Evolutionary conservation across 148 eudicot species (phyloP).

Genomic region (Mesembryanthemum crystallinum): DNA sequence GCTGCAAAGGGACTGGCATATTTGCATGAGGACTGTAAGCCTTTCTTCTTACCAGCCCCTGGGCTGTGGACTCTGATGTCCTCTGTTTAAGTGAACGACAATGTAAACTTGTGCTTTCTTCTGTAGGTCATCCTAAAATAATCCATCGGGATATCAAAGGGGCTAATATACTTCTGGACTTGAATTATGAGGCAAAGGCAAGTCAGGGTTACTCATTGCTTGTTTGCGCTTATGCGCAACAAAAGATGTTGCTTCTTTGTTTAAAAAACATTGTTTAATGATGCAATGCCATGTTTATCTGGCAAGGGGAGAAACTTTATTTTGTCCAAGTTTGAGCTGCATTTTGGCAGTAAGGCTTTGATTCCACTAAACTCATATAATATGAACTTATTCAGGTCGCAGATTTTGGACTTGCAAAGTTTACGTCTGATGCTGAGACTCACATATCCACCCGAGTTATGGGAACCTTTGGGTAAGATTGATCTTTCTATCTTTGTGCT

Average conservation of each 20-base stretch:
- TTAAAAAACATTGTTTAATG: background rate
- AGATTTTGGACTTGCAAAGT: slow-evolving; percentile 92
- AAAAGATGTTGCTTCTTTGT: background rate
- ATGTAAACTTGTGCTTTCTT: slow-evolving; percentile 16
- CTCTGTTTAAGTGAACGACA: background rate
- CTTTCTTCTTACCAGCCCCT: slow-evolving; percentile 8
- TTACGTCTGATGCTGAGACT: slow-evolving; percentile 70
- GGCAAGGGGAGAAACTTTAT: background rate
- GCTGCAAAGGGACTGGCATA: slow-evolving; percentile 68
- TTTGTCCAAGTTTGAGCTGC: background rate
- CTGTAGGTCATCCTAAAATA: slow-evolving; percentile 81
- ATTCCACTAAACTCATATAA: background rate
- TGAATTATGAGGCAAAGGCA: slow-evolving; percentile 73
- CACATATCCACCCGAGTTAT: slow-evolving; percentile 87
- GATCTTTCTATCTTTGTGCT: background rate
- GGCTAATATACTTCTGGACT: slow-evolving; percentile 74
- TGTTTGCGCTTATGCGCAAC: background rate
- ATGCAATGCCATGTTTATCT: background rate
- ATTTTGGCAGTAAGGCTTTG: background rate
- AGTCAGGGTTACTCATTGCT: background rate
- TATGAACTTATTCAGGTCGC: slow-evolving; percentile 61
- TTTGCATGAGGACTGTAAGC: slow-evolving; percentile 70
- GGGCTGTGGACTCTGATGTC: background rate
- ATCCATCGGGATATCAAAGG: slow-evolving; percentile 81
- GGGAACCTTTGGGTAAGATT: slow-evolving; percentile 86